A percentile compares a stretch with the other conserved stretches of the same genome.
Evolutionary conservation across 2,329 filamentous ascomycete genomes (phyloP).

Genomic region (Gremmenia infestans): DNA sequence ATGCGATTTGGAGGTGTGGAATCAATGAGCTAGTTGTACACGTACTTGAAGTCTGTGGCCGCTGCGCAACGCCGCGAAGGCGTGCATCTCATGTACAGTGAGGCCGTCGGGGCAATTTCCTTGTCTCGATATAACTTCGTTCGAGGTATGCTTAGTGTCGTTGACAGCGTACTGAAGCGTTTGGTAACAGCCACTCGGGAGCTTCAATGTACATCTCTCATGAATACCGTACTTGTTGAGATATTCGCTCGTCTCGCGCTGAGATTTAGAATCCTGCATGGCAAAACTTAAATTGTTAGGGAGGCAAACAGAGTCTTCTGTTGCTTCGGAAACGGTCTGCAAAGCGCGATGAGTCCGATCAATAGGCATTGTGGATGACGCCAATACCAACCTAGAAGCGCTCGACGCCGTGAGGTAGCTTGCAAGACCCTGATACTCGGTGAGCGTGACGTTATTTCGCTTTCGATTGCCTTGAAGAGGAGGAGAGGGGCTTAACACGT

Average conservation of each 20-base stretch:
- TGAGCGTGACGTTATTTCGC: conserved; percentile 3
- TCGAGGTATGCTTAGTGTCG: conserved; percentile 34
- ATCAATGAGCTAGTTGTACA: too few relatives aligned
- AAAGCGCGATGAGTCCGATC: conserved; percentile 32
- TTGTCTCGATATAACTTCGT: conserved; percentile 48
- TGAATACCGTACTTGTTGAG: conserved; percentile 21
- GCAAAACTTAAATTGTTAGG: conserved; percentile 40
- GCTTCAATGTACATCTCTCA: conserved; percentile 36
- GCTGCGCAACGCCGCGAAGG: conserved; percentile 42
- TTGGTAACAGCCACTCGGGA: conserved; percentile 29
- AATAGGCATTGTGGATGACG: conserved; percentile 13
- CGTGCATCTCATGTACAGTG: conserved; percentile 48
- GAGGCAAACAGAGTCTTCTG: conserved; percentile 38
- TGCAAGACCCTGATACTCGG: conserved; percentile 4
- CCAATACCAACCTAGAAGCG: conserved; percentile 12
- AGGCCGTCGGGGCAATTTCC: conserved; percentile 43
- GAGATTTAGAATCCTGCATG: conserved; percentile 33
- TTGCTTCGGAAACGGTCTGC: conserved; percentile 24
- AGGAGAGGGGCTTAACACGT: conserved; percentile 32
- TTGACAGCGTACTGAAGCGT: conserved; percentile 25
- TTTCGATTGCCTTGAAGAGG: neutral
- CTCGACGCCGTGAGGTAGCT: neutral
- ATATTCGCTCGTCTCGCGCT: conserved; percentile 16
- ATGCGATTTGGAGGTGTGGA: too few relatives aligned
- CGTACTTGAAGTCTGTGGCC: conserved; percentile 41